Evolutionary conservation across 2,329 filamentous ascomycete species (phyloP).

Genomic region (Colletotrichum spaethianum): DNA sequence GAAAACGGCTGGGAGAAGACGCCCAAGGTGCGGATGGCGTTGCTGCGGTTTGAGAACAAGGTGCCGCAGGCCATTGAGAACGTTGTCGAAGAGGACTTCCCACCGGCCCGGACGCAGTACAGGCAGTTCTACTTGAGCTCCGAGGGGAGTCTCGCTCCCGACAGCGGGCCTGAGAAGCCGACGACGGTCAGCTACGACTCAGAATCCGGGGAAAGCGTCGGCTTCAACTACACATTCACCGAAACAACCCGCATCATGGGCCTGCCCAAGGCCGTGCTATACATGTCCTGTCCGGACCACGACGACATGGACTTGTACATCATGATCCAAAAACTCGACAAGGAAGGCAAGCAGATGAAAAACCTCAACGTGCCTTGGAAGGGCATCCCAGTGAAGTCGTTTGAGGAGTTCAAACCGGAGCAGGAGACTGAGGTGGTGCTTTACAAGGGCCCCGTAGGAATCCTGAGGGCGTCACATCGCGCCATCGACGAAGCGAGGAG

Average conservation of each 20-base stretch:
- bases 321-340: constrained; percentile 42
- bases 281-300: constrained; percentile 58
- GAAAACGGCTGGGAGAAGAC: constrained; percentile 62
- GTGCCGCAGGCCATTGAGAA: constrained; percentile 46
- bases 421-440: constrained; percentile 45
- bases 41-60: constrained; percentile 48
- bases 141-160: constrained; percentile 48
- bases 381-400: constrained; percentile 38
- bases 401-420: constrained; percentile 43
- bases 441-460: constrained; percentile 46
- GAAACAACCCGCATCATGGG: constrained; percentile 58
- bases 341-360: constrained; percentile 40
- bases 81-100: constrained; percentile 49
- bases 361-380: constrained; percentile 48
- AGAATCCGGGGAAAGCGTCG: not conserved
- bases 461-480: constrained; percentile 45
- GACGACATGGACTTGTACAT: constrained; percentile 62
- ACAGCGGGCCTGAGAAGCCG: constrained; percentile 54
- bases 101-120: constrained; percentile 36
- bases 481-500: constrained; percentile 44
- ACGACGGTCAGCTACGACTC: constrained; percentile 46
- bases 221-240: constrained; percentile 57
- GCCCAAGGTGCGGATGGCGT: constrained; percentile 56
- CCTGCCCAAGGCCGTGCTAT: constrained; percentile 59
- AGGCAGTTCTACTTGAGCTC: constrained; percentile 50